A percentile compares a stretch with the other conserved stretches of the same genome.
Evolutionary conservation across 306 rosid species (phyloP).

Genomic region (Cucurbita pepo): DNA sequence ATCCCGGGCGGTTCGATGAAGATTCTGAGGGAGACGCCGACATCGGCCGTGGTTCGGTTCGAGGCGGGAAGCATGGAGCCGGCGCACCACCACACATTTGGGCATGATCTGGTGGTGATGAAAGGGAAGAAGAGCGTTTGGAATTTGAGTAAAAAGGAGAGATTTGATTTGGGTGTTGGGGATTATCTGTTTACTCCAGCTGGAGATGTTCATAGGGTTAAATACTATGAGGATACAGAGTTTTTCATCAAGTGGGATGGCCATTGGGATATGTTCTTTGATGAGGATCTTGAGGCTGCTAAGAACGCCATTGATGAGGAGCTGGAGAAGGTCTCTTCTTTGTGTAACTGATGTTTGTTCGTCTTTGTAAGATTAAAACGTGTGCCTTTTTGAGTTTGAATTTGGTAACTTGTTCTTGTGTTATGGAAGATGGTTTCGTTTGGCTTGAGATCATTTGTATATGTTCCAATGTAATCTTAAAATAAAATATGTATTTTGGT

Average conservation of each 20-base stretch:
- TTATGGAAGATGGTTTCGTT: too few relatives aligned
- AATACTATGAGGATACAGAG: slow-evolving; percentile 57
- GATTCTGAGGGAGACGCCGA: slow-evolving; percentile 64
- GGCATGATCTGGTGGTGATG: slow-evolving; percentile 72
- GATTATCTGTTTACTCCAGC: slow-evolving; percentile 69
- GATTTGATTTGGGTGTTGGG: slow-evolving; percentile 47
- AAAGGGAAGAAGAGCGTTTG: slow-evolving; percentile 78
- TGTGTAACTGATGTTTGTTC: background rate
- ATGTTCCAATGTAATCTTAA: too few relatives aligned
- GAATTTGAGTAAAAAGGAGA: slow-evolving; percentile 60
- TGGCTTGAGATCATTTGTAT: too few relatives aligned
- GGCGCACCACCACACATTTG: slow-evolving; percentile 81
- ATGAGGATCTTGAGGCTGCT: slow-evolving; percentile 38
- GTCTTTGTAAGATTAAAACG: too few relatives aligned
- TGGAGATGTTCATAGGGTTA: slow-evolving; percentile 69
- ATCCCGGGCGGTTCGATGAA: slow-evolving; percentile 86
- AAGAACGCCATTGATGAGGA: background rate
- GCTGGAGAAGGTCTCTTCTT: background rate
- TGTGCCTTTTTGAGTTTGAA: too few relatives aligned
- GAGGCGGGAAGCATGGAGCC: slow-evolving; percentile 82
- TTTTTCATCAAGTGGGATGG: slow-evolving; percentile 96
- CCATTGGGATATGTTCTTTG: slow-evolving; percentile 80
- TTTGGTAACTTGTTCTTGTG: too few relatives aligned
- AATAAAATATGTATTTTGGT: too few relatives aligned
- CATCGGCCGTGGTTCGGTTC: slow-evolving; percentile 68